Evolutionary conservation across 2,329 filamentous ascomycete species (phyloP), one percentile per base, ranked within the genome.

Genomic region (Microcera coccophila): DNA sequence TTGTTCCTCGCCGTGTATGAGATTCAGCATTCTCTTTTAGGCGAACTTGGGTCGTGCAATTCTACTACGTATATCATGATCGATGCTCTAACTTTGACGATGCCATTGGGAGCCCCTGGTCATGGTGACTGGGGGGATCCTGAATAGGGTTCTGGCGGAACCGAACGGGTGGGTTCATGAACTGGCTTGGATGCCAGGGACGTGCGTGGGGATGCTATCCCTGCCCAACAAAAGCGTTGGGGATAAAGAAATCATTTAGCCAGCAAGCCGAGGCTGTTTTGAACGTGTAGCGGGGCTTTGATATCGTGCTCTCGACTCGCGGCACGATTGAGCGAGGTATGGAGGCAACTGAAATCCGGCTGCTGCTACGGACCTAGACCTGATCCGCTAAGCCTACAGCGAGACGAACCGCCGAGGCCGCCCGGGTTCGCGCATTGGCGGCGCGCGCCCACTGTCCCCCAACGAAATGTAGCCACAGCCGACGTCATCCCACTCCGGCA

Each of bases 11-110:
- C 50, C 58, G 50, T 55, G 62, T 54, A 59, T 50, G 61, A 63
- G 53, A 61, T 60, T 55, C 57, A 55, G 60, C 62, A 61, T 64
- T 62, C 56, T 61, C 54, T 52, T 53, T 58, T 55, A 55, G 63
- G 61, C 61, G 60, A 63, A 64, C 45, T 42, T 56, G 55, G 59
- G 58, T 58, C 51, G 54, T 63, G 53, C 55, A 64, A 63, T 62
- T 62, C 46, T 53, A 56, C 42, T 49, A 49, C 43, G 52, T 36
- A 42, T 31, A 45, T 45, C 32, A 45, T 39, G 36, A 35, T 38
- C 37, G 26, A 41, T 24, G 24, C 42, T 36, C 39, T 26, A 16
- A 38, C 41, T 48, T 41, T 31, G 24, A 33, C 39, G 24, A 37
- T 28, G 16, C 15, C 37, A 26, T 26, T 26, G 22, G 22, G 12